Conservation (phyloP, 495 filamentous ascomycete species). For the Neurospora cerealis region DNA sequence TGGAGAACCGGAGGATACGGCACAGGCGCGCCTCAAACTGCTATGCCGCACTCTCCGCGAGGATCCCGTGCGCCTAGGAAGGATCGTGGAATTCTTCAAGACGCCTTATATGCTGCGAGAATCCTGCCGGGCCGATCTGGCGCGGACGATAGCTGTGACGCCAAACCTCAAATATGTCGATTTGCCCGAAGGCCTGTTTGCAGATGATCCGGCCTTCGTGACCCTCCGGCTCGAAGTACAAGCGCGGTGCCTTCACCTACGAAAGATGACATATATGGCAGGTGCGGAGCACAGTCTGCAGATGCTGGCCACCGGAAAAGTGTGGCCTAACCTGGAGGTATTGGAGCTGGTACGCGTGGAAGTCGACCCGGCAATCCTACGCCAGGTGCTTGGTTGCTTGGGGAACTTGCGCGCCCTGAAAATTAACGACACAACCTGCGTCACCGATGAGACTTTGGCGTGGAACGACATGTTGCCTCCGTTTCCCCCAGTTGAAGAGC, state of each 20-base stretch:
- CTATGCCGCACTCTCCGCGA: conserved; percentile 75
- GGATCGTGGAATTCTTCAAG: conserved; percentile 66
- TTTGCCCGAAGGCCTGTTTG: conserved; percentile 77
- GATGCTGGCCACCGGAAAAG: conserved; percentile 48
- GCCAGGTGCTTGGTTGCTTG: conserved; percentile 60
- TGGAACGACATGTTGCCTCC: conserved; percentile 48
- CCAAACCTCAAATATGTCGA: conserved; percentile 85
- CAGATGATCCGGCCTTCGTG: conserved; percentile 62
- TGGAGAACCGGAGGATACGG: conserved; percentile 66
- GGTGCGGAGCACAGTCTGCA: conserved; percentile 75
- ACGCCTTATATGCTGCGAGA: conserved; percentile 96
- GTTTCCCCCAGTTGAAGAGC: conserved; percentile 59
- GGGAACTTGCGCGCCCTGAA: conserved; percentile 60
- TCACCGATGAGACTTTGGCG: conserved; percentile 68
- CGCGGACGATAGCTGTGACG: conserved; percentile 74
- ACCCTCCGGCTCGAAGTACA: conserved; percentile 76
- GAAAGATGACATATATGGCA: conserved; percentile 74
- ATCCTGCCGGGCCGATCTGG: conserved; percentile 72
- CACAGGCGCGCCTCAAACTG: conserved; percentile 63
- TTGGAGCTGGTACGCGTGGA: conserved; percentile 64
- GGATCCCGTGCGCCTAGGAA: conserved; percentile 50
- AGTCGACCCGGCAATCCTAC: conserved; percentile 59
- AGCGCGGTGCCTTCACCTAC: conserved; percentile 67
- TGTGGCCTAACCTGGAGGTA: conserved; percentile 73
- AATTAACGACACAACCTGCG: conserved; percentile 51